Conservation (phyloP, 2,329 filamentous ascomycete species). For the Corniculantispora saksenae region DNA sequence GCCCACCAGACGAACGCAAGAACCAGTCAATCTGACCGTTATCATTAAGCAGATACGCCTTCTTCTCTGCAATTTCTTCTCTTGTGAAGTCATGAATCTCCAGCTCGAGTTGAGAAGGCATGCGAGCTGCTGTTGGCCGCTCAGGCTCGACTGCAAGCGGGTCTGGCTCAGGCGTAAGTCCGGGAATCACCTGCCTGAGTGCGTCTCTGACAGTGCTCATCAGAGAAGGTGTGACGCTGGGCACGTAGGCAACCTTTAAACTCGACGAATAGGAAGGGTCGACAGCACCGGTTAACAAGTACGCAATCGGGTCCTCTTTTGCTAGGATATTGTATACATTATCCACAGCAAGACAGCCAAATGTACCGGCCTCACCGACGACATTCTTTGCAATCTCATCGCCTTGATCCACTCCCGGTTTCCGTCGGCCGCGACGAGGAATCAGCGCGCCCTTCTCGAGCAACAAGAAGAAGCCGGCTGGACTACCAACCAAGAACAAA, state of each 20-base stretch:
- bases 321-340: conserved; percentile 93
- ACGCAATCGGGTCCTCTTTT: conserved; percentile 76
- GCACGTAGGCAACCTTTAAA: conserved; percentile 77
- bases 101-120: conserved; percentile 75
- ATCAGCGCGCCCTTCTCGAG: conserved; percentile 73
- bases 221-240: conserved; percentile 67
- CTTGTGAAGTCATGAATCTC: conserved; percentile 93
- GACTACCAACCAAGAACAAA: conserved; percentile 86
- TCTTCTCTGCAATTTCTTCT: conserved; percentile 88
- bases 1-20: conserved; percentile 78
- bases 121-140: conserved; percentile 45
- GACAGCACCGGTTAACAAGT: conserved; percentile 86
- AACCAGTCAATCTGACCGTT: conserved; percentile 96
- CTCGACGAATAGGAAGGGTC: conserved; percentile 77
- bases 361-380: conserved; percentile 75
- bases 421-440: conserved; percentile 74
- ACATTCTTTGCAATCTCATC: conserved; percentile 60
- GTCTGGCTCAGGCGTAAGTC: conserved; percentile 38
- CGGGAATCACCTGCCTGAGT: conserved; percentile 63
- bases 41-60: conserved; percentile 86
- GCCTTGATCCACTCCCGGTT: conserved; percentile 69
- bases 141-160: conserved; percentile 33
- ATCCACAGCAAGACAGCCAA: conserved; percentile 90
- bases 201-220: conserved; percentile 65
- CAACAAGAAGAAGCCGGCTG: conserved; percentile 88